These are phyloP conservation scores for Linnemannia hyalina DNA, from an alignment of 192 early-diverging fungal species.

Conservation along the genomic window DNA sequence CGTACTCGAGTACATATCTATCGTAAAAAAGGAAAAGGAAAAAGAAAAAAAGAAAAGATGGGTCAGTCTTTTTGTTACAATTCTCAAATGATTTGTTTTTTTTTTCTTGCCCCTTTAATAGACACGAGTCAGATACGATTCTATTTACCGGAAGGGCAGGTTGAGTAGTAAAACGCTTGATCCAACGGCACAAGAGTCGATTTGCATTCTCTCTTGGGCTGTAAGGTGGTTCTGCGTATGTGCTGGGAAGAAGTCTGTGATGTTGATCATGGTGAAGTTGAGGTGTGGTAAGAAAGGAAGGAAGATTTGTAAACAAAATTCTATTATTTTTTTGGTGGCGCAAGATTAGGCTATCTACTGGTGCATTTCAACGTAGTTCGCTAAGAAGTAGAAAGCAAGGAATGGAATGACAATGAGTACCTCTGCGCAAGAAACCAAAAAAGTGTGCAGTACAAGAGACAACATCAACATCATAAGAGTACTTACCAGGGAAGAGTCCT, in stretches of 20 bases:
- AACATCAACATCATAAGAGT: neutral
- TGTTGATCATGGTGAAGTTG: constrained; percentile 13
- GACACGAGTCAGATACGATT: no score
- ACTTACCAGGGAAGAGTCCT: constrained; percentile 84
- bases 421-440: neutral
- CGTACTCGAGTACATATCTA: constrained; percentile 43
- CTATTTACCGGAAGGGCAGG: constrained; percentile 26
- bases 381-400: constrained; percentile 19
- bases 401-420: neutral
- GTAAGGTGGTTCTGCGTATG: neutral
- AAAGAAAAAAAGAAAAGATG: neutral
- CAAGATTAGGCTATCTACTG: constrained; percentile 18
- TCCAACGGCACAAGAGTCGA: neutral
- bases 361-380: constrained; percentile 64
- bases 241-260: constrained; percentile 29
- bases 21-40: neutral
- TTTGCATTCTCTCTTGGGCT: neutral
- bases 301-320: neutral
- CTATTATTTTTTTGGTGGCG: constrained; percentile 9
- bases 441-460: neutral
- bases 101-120: no score
- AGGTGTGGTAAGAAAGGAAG: neutral
- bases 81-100: neutral
- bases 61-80: neutral
- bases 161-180: constrained; percentile 16